Base-by-base conservation (phyloP, 352 stramenopile species). In the Aphanomyces invadans region DNA sequence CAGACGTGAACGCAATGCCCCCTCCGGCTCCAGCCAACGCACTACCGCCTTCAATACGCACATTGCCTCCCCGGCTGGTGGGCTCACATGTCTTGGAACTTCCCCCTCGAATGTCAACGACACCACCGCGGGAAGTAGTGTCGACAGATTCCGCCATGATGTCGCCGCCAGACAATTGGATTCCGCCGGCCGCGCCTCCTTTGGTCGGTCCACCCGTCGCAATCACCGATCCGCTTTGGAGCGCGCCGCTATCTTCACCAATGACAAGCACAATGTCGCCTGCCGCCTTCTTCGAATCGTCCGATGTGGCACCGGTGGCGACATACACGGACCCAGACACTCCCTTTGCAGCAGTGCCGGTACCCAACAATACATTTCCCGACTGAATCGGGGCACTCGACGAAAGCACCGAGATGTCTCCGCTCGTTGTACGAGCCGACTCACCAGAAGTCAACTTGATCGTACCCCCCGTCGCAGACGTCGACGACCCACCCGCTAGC, bases 1-100 rank as follows among this genome's bases (percentile, higher is more conserved):
- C 78, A 10, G 70, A 73, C 10, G 46, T 57, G 19, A 86, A 19
- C 15, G 70, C 42, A 48, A 86, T 73, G 0, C 52, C 63, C 2
- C 75, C 76, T 62, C 74, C 79, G 25, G 70, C 17, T 19, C 49
- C 29, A 21, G 49, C 29, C 12, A 33, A 21, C 5, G 49, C 25
- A 32, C 12, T 29, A n/a, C 49, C 49, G 21, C 25, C 49, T 10
- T 9, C 19, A 29, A 57, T 7, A n/a, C 11, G 25, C 21, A 57
- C 25, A 29, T 57, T n/a, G 4, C 49, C 49, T 21, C 49, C 49
- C 7, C 19, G 12, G 19, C 49, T 57, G 49, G 12, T 38, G 11
- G 3, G 12, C 19, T 23, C 49, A 10, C 1, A 21, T n/a, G 49
- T 21, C 29, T 57, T 57, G 5, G 49, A 29, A 29, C 49, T 57